phyloP scores from a whole-genome alignment of 2,329 filamentous ascomycete species.

The Beauveria rudraprayagi region DNA sequence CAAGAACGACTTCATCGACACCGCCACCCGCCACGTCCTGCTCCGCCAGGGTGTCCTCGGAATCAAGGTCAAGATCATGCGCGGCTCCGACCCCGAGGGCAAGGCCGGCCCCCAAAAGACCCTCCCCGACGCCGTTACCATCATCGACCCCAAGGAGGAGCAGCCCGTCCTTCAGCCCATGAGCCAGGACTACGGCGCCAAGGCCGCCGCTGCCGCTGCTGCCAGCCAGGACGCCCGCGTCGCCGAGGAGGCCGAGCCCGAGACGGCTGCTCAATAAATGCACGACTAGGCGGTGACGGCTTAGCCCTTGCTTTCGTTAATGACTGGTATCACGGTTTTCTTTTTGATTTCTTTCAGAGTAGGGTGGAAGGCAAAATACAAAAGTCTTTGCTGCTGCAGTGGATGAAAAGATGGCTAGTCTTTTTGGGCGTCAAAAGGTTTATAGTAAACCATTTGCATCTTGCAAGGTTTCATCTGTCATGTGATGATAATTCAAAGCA shows the following conservation, averaged over 20 bases:
- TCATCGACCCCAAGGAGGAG: conserved; percentile 99
- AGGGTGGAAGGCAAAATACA: conserved; percentile 13
- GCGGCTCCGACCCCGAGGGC: conserved; percentile 97
- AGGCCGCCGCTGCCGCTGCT: conserved; percentile 60
- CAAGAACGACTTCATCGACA: conserved; percentile 99
- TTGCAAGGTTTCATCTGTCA: conserved; percentile 31
- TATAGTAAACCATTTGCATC: conserved; percentile 31
- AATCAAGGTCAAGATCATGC: conserved; percentile 99
- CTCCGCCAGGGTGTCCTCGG: conserved; percentile 99
- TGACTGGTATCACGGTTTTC: conserved; percentile 9
- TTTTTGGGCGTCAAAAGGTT: conserved; percentile 29
- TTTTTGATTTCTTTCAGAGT: neutral
- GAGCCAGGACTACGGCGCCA: conserved; percentile 97
- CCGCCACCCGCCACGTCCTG: conserved; percentile 96
- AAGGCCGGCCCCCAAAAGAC: conserved; percentile 97
- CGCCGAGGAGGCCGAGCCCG: conserved; percentile 52
- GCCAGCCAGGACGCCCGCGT: conserved; percentile 54
- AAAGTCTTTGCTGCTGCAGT: neutral
- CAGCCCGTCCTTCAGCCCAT: conserved; percentile 87
- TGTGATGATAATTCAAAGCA: conserved; percentile 30
- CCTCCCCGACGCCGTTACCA: conserved; percentile 95
- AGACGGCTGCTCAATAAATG: conserved; percentile 34
- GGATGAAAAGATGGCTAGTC: conserved; percentile 20
- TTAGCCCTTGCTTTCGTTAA: neutral
- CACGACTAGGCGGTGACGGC: conserved; percentile 6